A percentile compares a stretch with the other conserved stretches of the same genome.
Evolutionary conservation across 768 basidiomycete species (phyloP).

Genomic region (Mycena latifolia): DNA sequence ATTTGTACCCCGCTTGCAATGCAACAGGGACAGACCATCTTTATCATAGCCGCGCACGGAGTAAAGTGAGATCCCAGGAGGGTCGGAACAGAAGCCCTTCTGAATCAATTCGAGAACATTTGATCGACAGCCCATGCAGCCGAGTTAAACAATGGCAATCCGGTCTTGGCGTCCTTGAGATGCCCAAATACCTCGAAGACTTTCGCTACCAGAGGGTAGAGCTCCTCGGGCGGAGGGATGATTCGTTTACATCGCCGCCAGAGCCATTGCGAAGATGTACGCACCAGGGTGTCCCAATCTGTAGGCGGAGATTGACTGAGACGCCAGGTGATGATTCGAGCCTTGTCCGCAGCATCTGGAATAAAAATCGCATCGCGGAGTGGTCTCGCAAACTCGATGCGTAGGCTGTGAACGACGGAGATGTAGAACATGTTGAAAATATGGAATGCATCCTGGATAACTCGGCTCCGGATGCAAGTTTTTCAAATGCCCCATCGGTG

Average conservation of each 20-base stretch:
- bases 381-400: slow-evolving; percentile 34
- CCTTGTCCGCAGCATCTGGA: slow-evolving; percentile 28
- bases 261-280: slow-evolving; percentile 32
- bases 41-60: slow-evolving; percentile 33
- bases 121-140: slow-evolving; percentile 29
- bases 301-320: not conserved
- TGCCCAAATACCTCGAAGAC: slow-evolving; percentile 40
- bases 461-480: slow-evolving; percentile 30
- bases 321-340: not conserved
- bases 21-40: slow-evolving; percentile 42
- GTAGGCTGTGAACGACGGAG: slow-evolving; percentile 41
- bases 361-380: slow-evolving; percentile 42
- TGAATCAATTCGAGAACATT: slow-evolving; percentile 39
- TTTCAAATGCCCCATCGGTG: too few species aligned
- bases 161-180: slow-evolving; percentile 35
- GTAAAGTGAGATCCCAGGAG: slow-evolving; percentile 45
- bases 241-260: slow-evolving; percentile 35
- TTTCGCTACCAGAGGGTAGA: slow-evolving; percentile 30
- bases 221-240: slow-evolving; percentile 38
- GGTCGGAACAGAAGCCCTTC: slow-evolving; percentile 46
- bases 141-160: slow-evolving; percentile 34
- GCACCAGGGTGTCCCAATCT: slow-evolving; percentile 25
- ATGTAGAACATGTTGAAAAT: slow-evolving; percentile 46
- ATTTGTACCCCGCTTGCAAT: slow-evolving; percentile 48
- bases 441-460: slow-evolving; percentile 46